These are phyloP conservation scores for Manihot esculenta DNA, from an alignment of 441 rosid genomes.

Conservation along the genomic window DNA sequence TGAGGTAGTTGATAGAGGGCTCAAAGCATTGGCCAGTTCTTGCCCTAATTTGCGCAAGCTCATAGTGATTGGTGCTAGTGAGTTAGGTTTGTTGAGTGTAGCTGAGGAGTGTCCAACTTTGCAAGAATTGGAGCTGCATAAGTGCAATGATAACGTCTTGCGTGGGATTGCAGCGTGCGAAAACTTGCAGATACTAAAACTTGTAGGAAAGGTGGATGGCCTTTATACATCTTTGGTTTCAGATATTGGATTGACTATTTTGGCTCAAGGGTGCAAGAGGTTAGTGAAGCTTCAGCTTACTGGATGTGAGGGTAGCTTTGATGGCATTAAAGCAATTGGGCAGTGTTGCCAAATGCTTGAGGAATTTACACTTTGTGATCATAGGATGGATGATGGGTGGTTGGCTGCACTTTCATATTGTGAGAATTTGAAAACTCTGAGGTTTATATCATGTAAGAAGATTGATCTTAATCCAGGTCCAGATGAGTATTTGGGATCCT, in stretches of 20 bases:
- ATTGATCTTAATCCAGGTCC: constrained; percentile 63
- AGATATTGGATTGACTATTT: constrained; percentile 72
- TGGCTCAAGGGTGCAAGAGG: constrained; percentile 82
- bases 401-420: constrained; percentile 68
- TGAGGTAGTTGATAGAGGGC: constrained; percentile 46
- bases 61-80: constrained; percentile 54
- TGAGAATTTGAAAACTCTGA: constrained; percentile 74
- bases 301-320: constrained; percentile 87
- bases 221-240: constrained; percentile 53
- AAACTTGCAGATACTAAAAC: constrained; percentile 70
- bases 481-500: constrained; percentile 59
- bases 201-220: constrained; percentile 57
- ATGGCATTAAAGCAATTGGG: constrained; percentile 86
- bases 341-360: constrained; percentile 92
- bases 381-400: constrained; percentile 87
- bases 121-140: constrained; percentile 75
- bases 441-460: constrained; percentile 52
- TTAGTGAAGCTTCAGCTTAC: constrained; percentile 73
- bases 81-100: constrained; percentile 48
- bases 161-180: constrained; percentile 56
- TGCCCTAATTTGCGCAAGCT: constrained; percentile 69
- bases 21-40: constrained; percentile 43
- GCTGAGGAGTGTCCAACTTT: constrained; percentile 60
- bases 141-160: constrained; percentile 50
- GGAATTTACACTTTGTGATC: constrained; percentile 69